phyloP scores from a whole-genome alignment of 345 rosid species.

The Cardamine resedifolia region DNA sequence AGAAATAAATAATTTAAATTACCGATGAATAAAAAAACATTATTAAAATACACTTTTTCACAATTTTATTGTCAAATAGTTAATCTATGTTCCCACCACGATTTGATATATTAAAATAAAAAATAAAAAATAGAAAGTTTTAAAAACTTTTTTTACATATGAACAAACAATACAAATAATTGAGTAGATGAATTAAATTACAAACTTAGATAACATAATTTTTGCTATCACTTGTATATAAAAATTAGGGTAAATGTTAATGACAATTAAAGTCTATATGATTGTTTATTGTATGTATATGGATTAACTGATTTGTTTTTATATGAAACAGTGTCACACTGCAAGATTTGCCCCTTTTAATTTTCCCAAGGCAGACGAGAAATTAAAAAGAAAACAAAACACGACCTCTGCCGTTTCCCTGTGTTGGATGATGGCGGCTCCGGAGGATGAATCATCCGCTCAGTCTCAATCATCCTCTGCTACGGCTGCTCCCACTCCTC shows the following conservation, averaged over 20 bases:
- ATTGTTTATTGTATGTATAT: neutral
- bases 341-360: neutral
- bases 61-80: too few species aligned
- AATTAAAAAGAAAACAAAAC: neutral
- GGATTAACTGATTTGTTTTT: neutral
- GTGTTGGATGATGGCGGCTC: conserved; percentile 63
- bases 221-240: neutral
- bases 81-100: too few species aligned
- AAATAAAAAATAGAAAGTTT: too few species aligned
- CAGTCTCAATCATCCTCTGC: conserved; percentile 61
- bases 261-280: neutral
- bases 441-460: conserved; percentile 89
- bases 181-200: neutral
- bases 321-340: conserved; percentile 23
- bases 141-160: too few species aligned
- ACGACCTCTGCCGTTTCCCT: conserved; percentile 12
- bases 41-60: too few species aligned
- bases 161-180: neutral
- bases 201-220: neutral
- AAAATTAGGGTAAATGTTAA: neutral
- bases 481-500: conserved; percentile 46
- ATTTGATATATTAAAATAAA: neutral
- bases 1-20: too few species aligned
- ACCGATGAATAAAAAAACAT: too few species aligned
- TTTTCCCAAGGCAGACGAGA: neutral